Evolutionary conservation across 306 rosid species (phyloP).

Genomic region (Styphnolobium japonicum): DNA sequence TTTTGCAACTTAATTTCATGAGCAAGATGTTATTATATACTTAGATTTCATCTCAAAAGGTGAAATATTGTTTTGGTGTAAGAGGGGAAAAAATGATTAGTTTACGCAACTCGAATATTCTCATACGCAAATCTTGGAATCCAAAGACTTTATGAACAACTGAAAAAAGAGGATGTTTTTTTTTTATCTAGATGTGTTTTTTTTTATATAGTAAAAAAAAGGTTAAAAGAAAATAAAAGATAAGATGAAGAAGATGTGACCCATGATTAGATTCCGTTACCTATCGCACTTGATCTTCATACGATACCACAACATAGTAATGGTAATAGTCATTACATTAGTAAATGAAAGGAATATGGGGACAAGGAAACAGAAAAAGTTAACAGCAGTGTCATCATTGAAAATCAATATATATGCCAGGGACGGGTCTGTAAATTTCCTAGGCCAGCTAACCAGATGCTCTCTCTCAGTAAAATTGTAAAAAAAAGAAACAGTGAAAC

Average conservation of each 20-base stretch:
- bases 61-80: too few species aligned
- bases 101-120: not conserved
- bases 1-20: too few species aligned
- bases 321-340: not conserved
- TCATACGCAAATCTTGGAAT: not conserved
- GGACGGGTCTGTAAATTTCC: slow-evolving; percentile 22
- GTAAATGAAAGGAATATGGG: not conserved
- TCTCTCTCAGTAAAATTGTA: not conserved
- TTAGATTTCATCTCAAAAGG: too few species aligned
- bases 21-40: too few species aligned
- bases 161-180: not conserved
- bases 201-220: too few species aligned
- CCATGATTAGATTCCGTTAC: not conserved
- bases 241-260: not conserved
- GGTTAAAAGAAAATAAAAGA: not conserved
- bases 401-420: not conserved
- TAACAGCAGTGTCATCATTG: not conserved
- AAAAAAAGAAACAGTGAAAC: not conserved
- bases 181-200: too few species aligned
- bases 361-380: not conserved
- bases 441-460: not conserved
- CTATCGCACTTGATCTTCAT: not conserved
- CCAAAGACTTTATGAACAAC: not conserved
- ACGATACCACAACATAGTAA: not conserved
- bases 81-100: not conserved